These are phyloP conservation scores for Pyronema domesticum DNA, from an alignment of 495 filamentous ascomycete genomes.

Conservation along the genomic window DNA sequence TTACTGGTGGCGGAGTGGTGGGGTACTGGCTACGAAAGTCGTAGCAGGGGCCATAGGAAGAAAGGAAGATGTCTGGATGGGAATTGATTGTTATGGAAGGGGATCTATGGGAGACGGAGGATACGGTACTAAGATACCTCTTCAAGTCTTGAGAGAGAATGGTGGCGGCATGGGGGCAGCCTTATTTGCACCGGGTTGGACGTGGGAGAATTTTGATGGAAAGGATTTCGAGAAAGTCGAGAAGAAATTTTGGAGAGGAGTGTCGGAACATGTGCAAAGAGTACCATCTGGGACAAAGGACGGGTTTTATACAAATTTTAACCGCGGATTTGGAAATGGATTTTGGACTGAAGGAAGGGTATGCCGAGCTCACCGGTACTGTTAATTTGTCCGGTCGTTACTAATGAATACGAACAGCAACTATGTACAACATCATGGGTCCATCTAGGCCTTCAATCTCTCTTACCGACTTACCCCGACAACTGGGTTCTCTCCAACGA, in stretches of 20 bases:
- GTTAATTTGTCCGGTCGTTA: background rate
- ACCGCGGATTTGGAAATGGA: slow-evolving; percentile 23
- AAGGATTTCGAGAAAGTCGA: slow-evolving; percentile 24
- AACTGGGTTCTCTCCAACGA: slow-evolving; percentile 12
- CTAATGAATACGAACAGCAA: background rate
- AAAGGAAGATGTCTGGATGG: slow-evolving; percentile 22
- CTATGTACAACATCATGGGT: slow-evolving; percentile 12
- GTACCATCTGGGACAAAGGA: slow-evolving; percentile 20
- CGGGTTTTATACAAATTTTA: slow-evolving; percentile 30
- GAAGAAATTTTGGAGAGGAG: slow-evolving; percentile 25
- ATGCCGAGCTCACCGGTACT: background rate
- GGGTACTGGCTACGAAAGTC: slow-evolving; percentile 13
- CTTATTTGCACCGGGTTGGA: slow-evolving; percentile 32
- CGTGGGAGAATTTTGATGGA: slow-evolving; percentile 28
- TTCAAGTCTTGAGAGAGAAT: slow-evolving; percentile 19
- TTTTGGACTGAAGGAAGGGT: slow-evolving; percentile 18
- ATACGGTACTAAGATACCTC: slow-evolving; percentile 20
- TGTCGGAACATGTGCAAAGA: slow-evolving; percentile 12
- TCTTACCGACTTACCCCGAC: slow-evolving; percentile 13
- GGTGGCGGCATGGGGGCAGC: slow-evolving; percentile 23
- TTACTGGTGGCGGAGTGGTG: slow-evolving; percentile 27
- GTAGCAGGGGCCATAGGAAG: slow-evolving; percentile 17
- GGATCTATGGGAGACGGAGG: slow-evolving; percentile 14
- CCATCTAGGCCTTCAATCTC: slow-evolving; percentile 17
- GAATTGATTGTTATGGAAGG: slow-evolving; percentile 26